Percentiles rank a stretch among this genome's conserved stretches.
phyloP scores from a whole-genome alignment of 805 yeast species.

The Starmerella apis region DNA sequence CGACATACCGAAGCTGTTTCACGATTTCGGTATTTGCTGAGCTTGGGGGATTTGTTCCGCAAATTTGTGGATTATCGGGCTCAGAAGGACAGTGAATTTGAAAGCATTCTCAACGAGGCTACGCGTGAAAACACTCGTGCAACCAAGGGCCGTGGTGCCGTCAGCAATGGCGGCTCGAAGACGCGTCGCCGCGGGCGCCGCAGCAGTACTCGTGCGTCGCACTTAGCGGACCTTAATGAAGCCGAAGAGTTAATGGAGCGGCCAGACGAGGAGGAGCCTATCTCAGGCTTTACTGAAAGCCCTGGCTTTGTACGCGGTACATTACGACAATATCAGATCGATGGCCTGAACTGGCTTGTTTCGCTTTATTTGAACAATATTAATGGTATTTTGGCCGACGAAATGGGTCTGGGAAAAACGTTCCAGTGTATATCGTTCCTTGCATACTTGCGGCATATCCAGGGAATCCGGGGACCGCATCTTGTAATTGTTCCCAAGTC shows the following conservation, averaged over 20 bases:
- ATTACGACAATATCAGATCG: slow-evolving; percentile 82
- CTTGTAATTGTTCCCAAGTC: slow-evolving; percentile 90
- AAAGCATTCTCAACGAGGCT: slow-evolving; percentile 30
- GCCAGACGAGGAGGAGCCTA: slow-evolving; percentile 29
- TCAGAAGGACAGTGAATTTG: slow-evolving; percentile 57
- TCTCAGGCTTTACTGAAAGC: slow-evolving; percentile 67
- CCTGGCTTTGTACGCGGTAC: slow-evolving; percentile 67
- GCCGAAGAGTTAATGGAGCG: slow-evolving; percentile 34
- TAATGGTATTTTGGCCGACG: slow-evolving; percentile 92
- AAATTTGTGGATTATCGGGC: slow-evolving; percentile 76
- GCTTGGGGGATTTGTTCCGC: slow-evolving; percentile 73
- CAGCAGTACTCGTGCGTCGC: slow-evolving; percentile 11
- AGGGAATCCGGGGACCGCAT: slow-evolving; percentile 77
- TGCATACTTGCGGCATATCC: slow-evolving; percentile 71
- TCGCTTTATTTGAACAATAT: slow-evolving; percentile 73
- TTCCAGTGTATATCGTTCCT: slow-evolving; percentile 86
- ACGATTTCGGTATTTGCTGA: slow-evolving; percentile 67
- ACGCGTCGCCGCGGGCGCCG: slow-evolving; percentile 21
- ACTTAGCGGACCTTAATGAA: slow-evolving; percentile 27
- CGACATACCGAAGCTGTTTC: slow-evolving; percentile 48
- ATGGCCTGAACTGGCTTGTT: slow-evolving; percentile 91
- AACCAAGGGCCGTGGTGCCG: slow-evolving; percentile 13
- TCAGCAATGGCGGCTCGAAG: slow-evolving; percentile 34
- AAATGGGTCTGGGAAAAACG: slow-evolving; percentile 96
- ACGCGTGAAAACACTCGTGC: slow-evolving; percentile 19